Percentiles rank a stretch among this genome's conserved stretches.
phyloP scores from a whole-genome alignment of 2,329 filamentous ascomycete species.

The Aspergillus ibericus region DNA sequence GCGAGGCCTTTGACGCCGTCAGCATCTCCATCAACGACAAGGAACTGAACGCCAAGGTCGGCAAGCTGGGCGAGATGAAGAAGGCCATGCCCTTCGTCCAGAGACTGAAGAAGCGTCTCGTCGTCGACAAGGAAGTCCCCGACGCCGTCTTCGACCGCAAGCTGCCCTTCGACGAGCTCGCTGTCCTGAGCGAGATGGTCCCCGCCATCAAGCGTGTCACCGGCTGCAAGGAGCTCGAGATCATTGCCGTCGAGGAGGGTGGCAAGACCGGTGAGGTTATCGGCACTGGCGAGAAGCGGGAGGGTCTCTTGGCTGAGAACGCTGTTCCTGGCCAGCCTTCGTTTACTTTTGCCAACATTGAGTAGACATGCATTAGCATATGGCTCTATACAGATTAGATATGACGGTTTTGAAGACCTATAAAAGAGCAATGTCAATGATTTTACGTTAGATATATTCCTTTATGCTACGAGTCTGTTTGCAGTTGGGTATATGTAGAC shows the following conservation, averaged over 20 bases:
- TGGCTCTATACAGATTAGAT: not conserved
- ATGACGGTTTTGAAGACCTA: slow-evolving; percentile 2
- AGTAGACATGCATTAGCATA: slow-evolving; percentile 19
- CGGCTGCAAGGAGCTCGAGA: slow-evolving; percentile 68
- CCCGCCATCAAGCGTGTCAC: slow-evolving; percentile 74
- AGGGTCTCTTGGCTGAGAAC: slow-evolving; percentile 64
- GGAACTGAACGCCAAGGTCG: slow-evolving; percentile 72
- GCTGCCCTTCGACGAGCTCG: slow-evolving; percentile 81
- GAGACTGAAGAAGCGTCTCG: slow-evolving; percentile 76
- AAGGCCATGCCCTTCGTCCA: slow-evolving; percentile 98
- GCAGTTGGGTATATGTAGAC: too few species aligned
- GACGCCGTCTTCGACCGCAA: slow-evolving; percentile 76
- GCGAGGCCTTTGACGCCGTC: slow-evolving; percentile 65
- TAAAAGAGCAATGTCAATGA: slow-evolving; percentile 10
- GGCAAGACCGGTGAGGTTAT: slow-evolving; percentile 49
- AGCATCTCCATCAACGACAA: slow-evolving; percentile 73
- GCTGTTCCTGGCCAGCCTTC: slow-evolving; percentile 80
- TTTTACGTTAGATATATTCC: slow-evolving; percentile 2
- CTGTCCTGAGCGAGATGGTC: slow-evolving; percentile 74
- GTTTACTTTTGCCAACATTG: slow-evolving; percentile 82
- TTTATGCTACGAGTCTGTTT: not conserved
- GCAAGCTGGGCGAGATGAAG: slow-evolving; percentile 81
- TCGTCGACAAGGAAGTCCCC: slow-evolving; percentile 63
- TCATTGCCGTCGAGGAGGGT: slow-evolving; percentile 67
- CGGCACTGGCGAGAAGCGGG: slow-evolving; percentile 55